Evolutionary conservation across 192 early-diverging fungal species (phyloP), one percentile per base, ranked within the genome.

Genomic region (Backusella psychrophila): DNA sequence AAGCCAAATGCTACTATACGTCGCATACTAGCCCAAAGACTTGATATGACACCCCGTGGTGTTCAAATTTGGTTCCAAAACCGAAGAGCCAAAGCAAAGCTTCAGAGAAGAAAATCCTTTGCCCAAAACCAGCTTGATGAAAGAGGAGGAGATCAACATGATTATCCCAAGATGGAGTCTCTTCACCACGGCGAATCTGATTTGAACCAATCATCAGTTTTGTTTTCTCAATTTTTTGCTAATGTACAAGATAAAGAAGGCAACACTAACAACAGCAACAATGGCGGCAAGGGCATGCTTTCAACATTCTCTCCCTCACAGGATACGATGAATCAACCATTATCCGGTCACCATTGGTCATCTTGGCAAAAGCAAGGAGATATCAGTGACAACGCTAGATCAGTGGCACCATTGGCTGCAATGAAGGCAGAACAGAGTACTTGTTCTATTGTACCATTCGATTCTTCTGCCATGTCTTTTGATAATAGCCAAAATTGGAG

Each of bases 31-130:
- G 93, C 91, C 9, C 80, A 87, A 71, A 77, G 91, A 81, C 76
- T 94, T 41, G 88, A 86, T 19, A 90, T 95, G 87, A 87, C 89
- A n/a, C 87, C 93, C 0, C 85, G 93, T 65, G 91, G 88, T 6
- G 87, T 95, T 36, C 93, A 95, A 72, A 90, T 95, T 29, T 95
- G 93, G 95, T 96, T 96, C 82, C 94, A 96, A 77, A 96, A 95
- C 81, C 89, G 94, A 19, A 87, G 96, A 41, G 96, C 96, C 41
- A 97, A 97, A 82, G 86, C 91, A 59, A 95, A 95, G 81, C 84
- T 90, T 56, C 90, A 93, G 23, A 53, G 71, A 35, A 23, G 66
- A 17, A 81, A 78, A 41, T 70, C 70, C 0, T 42, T 26, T 17
- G 29, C 42, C 17, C 70, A 71, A 71, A 29, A 34, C 7, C 68